Percentiles rank a stretch among this genome's conserved stretches.
Conservation (phyloP, 345 rosid genomes). For the Moricandia moricandioides region DNA sequence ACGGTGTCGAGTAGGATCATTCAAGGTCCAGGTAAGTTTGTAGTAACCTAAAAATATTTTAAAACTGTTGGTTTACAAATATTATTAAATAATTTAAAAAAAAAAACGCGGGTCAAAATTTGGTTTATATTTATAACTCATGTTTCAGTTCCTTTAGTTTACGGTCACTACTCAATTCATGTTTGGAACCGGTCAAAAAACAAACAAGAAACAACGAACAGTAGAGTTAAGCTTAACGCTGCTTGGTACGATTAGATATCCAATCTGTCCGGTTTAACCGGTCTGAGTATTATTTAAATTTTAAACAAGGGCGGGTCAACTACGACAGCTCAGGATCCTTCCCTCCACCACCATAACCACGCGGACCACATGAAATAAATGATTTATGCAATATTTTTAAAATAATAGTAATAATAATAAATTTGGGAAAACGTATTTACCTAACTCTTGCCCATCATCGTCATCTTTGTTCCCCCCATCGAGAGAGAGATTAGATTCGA, state of each 20-base stretch:
- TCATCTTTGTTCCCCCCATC: neutral
- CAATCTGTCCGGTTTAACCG: conserved; percentile 1
- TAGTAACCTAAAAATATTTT: too few relatives aligned
- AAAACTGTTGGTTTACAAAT: too few relatives aligned
- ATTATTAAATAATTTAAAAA: too few relatives aligned
- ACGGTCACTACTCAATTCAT: too few relatives aligned
- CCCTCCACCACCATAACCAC: conserved; percentile 14
- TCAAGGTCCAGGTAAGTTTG: too few relatives aligned
- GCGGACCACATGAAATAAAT: conserved; percentile 27
- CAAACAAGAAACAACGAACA: too few relatives aligned
- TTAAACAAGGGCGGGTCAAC: conserved; percentile 6
- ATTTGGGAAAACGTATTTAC: conserved; percentile 10
- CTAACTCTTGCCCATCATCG: conserved; percentile 31
- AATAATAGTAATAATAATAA: neutral
- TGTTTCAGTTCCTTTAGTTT: too few relatives aligned
- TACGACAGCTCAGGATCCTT: conserved; percentile 11
- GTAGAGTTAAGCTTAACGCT: too few relatives aligned
- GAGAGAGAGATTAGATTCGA: conserved; percentile 8
- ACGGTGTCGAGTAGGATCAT: too few relatives aligned
- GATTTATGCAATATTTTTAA: neutral
- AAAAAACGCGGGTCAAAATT: too few relatives aligned
- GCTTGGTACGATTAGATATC: neutral
- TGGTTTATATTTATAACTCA: too few relatives aligned
- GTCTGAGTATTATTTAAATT: neutral
- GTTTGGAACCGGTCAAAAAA: too few relatives aligned